phyloP scores from a whole-genome alignment of 768 basidiomycete species.

The Daedaleopsis nitida region DNA sequence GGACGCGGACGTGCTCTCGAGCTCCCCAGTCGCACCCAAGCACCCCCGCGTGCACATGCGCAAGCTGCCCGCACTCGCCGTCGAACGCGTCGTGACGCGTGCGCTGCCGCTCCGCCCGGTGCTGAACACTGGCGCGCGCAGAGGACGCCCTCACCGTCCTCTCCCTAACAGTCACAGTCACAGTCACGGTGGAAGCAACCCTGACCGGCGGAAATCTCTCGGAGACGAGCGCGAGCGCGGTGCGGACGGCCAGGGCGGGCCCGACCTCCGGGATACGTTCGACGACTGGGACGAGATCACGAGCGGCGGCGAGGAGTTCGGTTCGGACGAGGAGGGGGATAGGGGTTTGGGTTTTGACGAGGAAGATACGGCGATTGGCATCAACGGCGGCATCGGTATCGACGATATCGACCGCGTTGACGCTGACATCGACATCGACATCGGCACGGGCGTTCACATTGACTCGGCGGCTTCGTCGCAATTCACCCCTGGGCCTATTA shows the following conservation, averaged over 20 bases:
- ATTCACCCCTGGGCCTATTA: conserved; percentile 30
- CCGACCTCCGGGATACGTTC: conserved; percentile 49
- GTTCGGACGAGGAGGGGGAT: conserved; percentile 29
- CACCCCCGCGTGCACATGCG: background rate
- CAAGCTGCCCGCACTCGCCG: background rate
- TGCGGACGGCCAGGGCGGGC: conserved; percentile 29
- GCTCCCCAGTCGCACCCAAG: conserved; percentile 36
- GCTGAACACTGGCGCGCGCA: conserved; percentile 2
- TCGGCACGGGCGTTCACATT: background rate
- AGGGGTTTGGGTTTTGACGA: too few species aligned
- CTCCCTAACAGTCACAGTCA: too few species aligned
- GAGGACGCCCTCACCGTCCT: background rate
- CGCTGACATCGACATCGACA: too few species aligned
- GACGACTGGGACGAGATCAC: conserved; percentile 44
- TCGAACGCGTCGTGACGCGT: conserved; percentile 7
- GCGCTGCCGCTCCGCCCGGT: conserved; percentile 14
- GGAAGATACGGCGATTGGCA: too few species aligned
- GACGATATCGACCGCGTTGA: too few species aligned
- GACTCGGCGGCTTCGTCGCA: conserved; percentile 34
- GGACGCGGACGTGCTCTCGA: conserved; percentile 55
- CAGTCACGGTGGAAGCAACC: too few species aligned
- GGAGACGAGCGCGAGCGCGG: background rate
- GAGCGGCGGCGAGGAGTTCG: conserved; percentile 48
- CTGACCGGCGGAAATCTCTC: background rate
- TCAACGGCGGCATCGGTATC: too few species aligned